phyloP scores from a whole-genome alignment of 805 yeast genomes.

The Yamadazyma ubonensis region DNA sequence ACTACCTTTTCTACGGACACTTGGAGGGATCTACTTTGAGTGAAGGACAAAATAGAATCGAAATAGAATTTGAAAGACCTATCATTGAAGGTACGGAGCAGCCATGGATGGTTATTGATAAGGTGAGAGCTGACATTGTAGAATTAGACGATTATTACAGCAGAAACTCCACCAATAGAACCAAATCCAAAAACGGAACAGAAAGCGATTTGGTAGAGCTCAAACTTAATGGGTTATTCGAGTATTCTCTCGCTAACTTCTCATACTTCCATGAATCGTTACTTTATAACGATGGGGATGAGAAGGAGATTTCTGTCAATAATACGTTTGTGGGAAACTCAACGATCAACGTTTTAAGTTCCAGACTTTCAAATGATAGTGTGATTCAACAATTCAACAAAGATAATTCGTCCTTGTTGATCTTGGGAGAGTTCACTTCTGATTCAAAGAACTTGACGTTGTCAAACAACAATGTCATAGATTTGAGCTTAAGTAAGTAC shows the following conservation, averaged over 20 bases:
- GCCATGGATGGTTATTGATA: conserved; percentile 69
- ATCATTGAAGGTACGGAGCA: conserved; percentile 20
- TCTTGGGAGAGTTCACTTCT: conserved; percentile 48
- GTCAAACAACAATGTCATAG: conserved; percentile 27
- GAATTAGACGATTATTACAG: conserved; percentile 43
- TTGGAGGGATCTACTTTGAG: conserved; percentile 43
- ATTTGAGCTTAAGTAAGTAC: conserved; percentile 27
- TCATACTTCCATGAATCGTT: conserved; percentile 30
- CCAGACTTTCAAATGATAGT: conserved; percentile 29
- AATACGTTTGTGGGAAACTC: conserved; percentile 43
- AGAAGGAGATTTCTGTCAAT: conserved; percentile 24
- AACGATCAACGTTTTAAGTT: conserved; percentile 36
- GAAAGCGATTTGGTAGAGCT: conserved; percentile 24
- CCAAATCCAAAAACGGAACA: conserved; percentile 15
- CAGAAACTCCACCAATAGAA: conserved; percentile 26
- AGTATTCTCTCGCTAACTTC: conserved; percentile 73
- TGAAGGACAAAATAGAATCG: conserved; percentile 30
- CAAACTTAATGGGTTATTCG: conserved; percentile 74
- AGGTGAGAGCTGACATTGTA: conserved; percentile 50
- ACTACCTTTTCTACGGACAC: conserved; percentile 69
- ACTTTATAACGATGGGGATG: conserved; percentile 21
- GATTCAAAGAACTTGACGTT: conserved; percentile 28
- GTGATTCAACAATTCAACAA: conserved; percentile 33
- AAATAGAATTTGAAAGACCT: conserved; percentile 25
- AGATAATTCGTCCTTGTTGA: conserved; percentile 31